These are phyloP conservation scores for Pythium biforme DNA, from an alignment of 352 stramenopile species.

Conservation along the genomic window DNA sequence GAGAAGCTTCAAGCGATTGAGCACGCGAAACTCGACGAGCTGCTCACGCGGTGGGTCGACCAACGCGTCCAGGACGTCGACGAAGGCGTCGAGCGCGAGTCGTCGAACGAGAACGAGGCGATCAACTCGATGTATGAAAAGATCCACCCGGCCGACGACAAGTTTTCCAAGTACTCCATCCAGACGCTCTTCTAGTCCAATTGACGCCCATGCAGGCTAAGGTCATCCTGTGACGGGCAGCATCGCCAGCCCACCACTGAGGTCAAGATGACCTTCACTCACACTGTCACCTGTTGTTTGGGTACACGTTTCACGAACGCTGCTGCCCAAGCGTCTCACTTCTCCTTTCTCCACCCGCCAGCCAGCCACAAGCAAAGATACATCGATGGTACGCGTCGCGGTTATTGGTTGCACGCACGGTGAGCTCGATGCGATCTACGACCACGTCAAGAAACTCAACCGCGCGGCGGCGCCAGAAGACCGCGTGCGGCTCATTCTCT, in stretches of 20 bases:
- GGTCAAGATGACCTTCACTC: neutral
- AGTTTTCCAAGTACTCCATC: conserved; percentile 29
- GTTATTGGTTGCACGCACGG: conserved; percentile 98
- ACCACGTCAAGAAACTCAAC: conserved; percentile 70
- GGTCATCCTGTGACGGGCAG: too few species aligned
- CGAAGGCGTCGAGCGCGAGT: conserved; percentile 1
- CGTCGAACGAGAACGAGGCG: conserved; percentile 23
- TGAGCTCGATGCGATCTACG: conserved; percentile 97
- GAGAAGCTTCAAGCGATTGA: neutral
- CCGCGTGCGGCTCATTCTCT: conserved; percentile 93
- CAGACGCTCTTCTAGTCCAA: conserved; percentile 20
- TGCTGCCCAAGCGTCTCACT: too few species aligned
- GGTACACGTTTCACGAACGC: too few species aligned
- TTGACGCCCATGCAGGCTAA: too few species aligned
- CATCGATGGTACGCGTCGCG: conserved; percentile 62
- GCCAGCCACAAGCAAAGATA: conserved; percentile 1
- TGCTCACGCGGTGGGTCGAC: conserved; percentile 22
- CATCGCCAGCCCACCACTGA: too few species aligned
- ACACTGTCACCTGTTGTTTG: neutral
- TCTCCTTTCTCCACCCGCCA: neutral
- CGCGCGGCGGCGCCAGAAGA: neutral
- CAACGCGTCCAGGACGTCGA: conserved; percentile 9
- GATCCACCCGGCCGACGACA: conserved; percentile 28
- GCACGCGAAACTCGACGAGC: conserved; percentile 8
- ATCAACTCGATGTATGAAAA: conserved; percentile 27